phyloP scores from a whole-genome alignment of 768 basidiomycete species.

The Kwoniella botswanensis region DNA sequence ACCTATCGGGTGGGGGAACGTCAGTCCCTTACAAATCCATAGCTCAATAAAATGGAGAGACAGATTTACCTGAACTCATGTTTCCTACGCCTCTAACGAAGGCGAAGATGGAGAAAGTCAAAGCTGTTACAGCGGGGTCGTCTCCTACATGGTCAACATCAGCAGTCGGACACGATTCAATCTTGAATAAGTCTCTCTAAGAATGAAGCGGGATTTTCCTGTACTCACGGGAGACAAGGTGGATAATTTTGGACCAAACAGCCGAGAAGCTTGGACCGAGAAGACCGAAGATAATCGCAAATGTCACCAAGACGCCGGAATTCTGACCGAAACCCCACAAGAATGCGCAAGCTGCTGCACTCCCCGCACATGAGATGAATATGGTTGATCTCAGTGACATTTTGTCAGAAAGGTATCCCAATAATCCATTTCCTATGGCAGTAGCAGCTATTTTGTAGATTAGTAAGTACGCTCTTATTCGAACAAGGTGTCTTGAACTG shows the following conservation, averaged over 20 bases:
- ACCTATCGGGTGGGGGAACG: conserved; percentile 18
- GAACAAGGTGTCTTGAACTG: too few relatives aligned
- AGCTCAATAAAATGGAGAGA: background rate
- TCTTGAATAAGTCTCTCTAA: too few relatives aligned
- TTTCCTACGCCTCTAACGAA: conserved; percentile 49
- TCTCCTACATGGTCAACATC: conserved; percentile 37
- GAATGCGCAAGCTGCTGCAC: conserved; percentile 46
- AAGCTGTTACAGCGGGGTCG: conserved; percentile 35
- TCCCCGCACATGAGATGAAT: conserved; percentile 40
- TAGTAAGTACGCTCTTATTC: background rate
- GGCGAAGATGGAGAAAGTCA: conserved; percentile 51
- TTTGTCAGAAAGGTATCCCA: conserved; percentile 49
- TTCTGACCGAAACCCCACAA: conserved; percentile 53
- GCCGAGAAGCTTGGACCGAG: conserved; percentile 48
- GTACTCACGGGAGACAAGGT: conserved; percentile 47
- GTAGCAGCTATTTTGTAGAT: conserved; percentile 41
- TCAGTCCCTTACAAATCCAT: background rate
- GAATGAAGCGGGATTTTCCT: too few relatives aligned
- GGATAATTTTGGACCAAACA: conserved; percentile 50
- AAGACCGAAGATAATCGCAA: conserved; percentile 45
- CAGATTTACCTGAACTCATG: conserved; percentile 44
- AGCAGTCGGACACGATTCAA: too few relatives aligned
- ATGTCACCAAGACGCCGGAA: conserved; percentile 33
- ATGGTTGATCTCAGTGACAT: conserved; percentile 40
- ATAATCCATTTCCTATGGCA: conserved; percentile 42